Percentiles rank a stretch among this genome's conserved stretches.
These are phyloP conservation scores for Pseudevernia furfuracea DNA, from an alignment of 495 filamentous ascomycete species.

Conservation along the genomic window DNA sequence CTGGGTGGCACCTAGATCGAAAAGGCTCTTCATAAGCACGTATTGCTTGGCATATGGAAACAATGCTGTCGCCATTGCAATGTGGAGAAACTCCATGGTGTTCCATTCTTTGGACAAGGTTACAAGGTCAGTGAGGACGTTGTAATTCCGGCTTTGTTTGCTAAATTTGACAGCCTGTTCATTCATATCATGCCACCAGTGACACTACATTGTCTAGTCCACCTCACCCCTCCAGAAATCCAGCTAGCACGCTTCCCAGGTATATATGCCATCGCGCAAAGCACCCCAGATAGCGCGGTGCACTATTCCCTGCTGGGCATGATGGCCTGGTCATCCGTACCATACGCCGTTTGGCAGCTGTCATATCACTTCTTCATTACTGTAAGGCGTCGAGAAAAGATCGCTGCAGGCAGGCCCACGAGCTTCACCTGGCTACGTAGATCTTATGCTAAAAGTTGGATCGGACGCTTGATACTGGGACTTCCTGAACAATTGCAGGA, in stretches of 20 bases:
- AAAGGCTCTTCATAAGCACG: constrained; percentile 84
- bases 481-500: constrained; percentile 74
- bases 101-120: constrained; percentile 97
- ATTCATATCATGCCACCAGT: constrained; percentile 99
- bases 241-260: constrained; percentile 75
- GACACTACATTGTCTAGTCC: constrained; percentile 83
- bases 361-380: constrained; percentile 90
- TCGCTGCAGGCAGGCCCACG: constrained; percentile 89
- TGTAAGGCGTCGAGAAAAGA: constrained; percentile 83
- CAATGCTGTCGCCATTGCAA: constrained; percentile 95
- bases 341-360: constrained; percentile 88
- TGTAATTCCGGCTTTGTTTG: background rate
- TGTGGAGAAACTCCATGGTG: constrained; percentile 98
- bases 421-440: constrained; percentile 95
- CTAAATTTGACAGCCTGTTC: constrained; percentile 55
- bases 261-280: constrained; percentile 71
- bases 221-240: constrained; percentile 58
- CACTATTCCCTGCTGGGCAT: constrained; percentile 78
- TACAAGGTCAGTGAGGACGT: constrained; percentile 50
- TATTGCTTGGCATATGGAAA: constrained; percentile 92
- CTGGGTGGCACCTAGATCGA: constrained; percentile 86
- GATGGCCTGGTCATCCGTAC: constrained; percentile 88
- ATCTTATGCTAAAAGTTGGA: constrained; percentile 78
- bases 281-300: constrained; percentile 56
- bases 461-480: constrained; percentile 74